Evolutionary conservation across 306 rosid species (phyloP), one percentile per base, ranked within the genome.

Genomic region (Casuarina glauca): DNA sequence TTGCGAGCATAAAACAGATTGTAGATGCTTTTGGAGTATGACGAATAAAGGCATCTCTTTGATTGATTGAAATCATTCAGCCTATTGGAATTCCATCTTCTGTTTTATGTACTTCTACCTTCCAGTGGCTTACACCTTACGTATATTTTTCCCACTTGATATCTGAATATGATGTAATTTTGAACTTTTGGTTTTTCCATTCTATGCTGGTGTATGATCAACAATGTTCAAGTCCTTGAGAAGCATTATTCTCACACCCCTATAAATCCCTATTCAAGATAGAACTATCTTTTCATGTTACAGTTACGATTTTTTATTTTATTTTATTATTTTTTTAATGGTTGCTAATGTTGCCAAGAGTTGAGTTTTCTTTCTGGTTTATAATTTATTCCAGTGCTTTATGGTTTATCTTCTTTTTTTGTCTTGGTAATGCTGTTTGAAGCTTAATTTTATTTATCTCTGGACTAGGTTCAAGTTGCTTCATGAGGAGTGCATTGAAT

Each of bases 401-500:
- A 54, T 39, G 76, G 10, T 7, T 76, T 26, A 12, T 4, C 53
- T 26, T 26, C 35, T 38, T 50, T 73, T 2, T 54, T 26, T 63
- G 67, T 50, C 71, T 36, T 82, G 46, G 51, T 48, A 48, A 32
- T 50, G 17, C 9, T 16, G 39, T 80, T 43, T 46, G 43, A 77
- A 71, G 72, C 32, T 50, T 63, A 64, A 68, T n/a, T 32, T 52
- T 53, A 13, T 66, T 26, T 60, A 9, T 79, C 72, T 77, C 63
- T 69, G 26, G 45, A 17, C 42, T 62, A 95, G 98, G 84, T 95
- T 91, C 91, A 92, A 84, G 44, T 81, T 95, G 85, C 79, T 90
- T 69, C 85, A 89, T 79, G 97, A 95, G 84, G 97, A 93, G 83
- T 76, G 63, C 88, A 88, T 95, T 43, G 97, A 93, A 83, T 95